phyloP scores from a whole-genome alignment of 257 asterid genomes.

The Ajuga chamaepitys region DNA sequence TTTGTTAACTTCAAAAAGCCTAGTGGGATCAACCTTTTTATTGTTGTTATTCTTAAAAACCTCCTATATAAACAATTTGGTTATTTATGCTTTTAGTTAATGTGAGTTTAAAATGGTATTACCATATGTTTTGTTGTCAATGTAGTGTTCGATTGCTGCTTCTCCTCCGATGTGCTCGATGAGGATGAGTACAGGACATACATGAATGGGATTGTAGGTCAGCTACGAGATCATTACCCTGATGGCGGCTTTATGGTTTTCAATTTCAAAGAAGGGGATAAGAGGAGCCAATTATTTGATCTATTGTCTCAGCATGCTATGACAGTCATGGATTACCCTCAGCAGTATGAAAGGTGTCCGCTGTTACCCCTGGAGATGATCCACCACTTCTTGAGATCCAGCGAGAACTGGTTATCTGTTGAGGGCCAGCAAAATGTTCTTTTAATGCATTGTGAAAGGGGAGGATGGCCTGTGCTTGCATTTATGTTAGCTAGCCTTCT shows the following conservation, averaged over 20 bases:
- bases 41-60: neutral
- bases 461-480: slow-evolving; percentile 99
- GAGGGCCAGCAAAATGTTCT: slow-evolving; percentile 97
- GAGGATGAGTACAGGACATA: slow-evolving; percentile 85
- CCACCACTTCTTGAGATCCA: slow-evolving; percentile 90
- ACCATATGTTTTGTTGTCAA: slow-evolving; percentile 17
- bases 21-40: neutral
- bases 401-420: slow-evolving; percentile 96
- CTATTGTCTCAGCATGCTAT: slow-evolving; percentile 82
- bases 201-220: slow-evolving; percentile 89
- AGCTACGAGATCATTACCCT: slow-evolving; percentile 88
- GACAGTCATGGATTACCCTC: slow-evolving; percentile 99
- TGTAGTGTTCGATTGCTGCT: slow-evolving; percentile 98
- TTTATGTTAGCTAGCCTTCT: slow-evolving; percentile 99
- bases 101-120: slow-evolving; percentile 1
- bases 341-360: slow-evolving; percentile 83
- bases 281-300: slow-evolving; percentile 79
- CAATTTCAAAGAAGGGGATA: slow-evolving; percentile 88
- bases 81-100: neutral
- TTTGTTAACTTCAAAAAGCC: neutral
- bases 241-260: slow-evolving; percentile 97
- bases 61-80: slow-evolving; percentile 2
- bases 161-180: slow-evolving; percentile 79
- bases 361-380: slow-evolving; percentile 91
- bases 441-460: slow-evolving; percentile 92